These are phyloP conservation scores for Bromus sterilis DNA, from an alignment of 176 grass and related monocot species.

Conservation along the genomic window DNA sequence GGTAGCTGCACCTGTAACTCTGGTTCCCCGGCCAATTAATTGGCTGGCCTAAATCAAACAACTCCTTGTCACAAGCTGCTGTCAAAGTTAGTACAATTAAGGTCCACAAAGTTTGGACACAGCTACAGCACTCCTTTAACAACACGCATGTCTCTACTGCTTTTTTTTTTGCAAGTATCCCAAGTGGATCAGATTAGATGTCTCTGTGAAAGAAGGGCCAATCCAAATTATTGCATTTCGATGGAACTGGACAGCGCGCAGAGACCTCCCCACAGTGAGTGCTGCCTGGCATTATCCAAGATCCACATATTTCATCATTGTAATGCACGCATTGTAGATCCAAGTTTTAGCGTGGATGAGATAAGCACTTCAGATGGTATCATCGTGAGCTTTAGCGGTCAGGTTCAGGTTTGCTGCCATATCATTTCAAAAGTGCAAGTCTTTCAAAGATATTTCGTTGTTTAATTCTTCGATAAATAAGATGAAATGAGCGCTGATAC, in stretches of 20 bases:
- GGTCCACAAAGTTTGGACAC: conserved; percentile 20
- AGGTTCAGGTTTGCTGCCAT: neutral
- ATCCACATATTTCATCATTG: neutral
- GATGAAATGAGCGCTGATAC: neutral
- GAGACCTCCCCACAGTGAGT: neutral
- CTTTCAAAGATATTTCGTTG: neutral
- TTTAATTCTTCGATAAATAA: neutral
- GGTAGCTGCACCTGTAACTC: conserved; percentile 18
- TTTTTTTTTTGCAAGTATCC: conserved; percentile 12
- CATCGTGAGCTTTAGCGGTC: neutral
- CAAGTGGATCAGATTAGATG: neutral
- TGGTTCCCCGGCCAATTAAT: conserved; percentile 18
- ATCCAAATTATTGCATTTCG: neutral
- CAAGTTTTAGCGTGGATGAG: neutral
- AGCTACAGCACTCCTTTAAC: conserved; percentile 13
- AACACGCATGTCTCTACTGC: conserved; percentile 19
- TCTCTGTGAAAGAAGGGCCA: neutral
- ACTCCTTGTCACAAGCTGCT: conserved; percentile 20
- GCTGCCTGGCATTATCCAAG: neutral
- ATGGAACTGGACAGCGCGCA: neutral
- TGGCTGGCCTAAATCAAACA: neutral
- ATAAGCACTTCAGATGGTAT: neutral
- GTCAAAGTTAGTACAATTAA: conserved; percentile 2
- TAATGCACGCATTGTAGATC: neutral
- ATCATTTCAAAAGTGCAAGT: neutral